Evolutionary conservation across 371 early-diverging fungal genomes (phyloP), one percentile per base, ranked within the genome.

Genomic region (Apophysomyces elegans): DNA sequence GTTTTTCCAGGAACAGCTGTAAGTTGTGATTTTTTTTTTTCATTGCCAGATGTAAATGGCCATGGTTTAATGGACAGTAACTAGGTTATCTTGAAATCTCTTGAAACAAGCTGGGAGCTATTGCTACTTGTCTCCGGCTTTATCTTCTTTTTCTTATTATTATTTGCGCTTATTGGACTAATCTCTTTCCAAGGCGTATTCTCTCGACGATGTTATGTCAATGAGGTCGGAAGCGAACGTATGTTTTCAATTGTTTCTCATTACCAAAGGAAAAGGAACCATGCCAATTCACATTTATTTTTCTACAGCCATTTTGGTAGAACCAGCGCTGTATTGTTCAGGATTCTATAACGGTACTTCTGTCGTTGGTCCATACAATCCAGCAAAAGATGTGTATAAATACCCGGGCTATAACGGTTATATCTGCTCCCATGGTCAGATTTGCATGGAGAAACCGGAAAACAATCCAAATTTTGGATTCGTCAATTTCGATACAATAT

Each of bases 1-100:
- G 57, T 85, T 16, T 70, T 85, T 9, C 83, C 79, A 1, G 87
- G 87, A 50, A 87, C 86, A 32, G 83, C 86, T 3, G 87, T 85
- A 81, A 72, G 79, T 71, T 8, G 1, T 26, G 2, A 26, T 13
- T 26, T 13, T 32, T 7, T 21, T 8, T 56, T 46, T 46, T 6
- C 41, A 21, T 62, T 16, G 41, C 41, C 8, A 41, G 41, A 41
- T 13, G 1, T 5, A 32, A 18, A 32, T 64, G 35, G 32, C 32
- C 32, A 26, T 26, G 32, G 46, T 57, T 18, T 50, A 9, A n/a
- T 37, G 39, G 38, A 26, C 35, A 13, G 39, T n/a, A 26, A 35
- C 26, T 68, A 83, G 82, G 75, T 81, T 1, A 87, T 87, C 63
- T 61, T 87, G 56, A 71, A 77, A 58, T 87, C 87, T 0, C 63